These are phyloP conservation scores for Biscogniauxia mediterranea DNA, from an alignment of 2,329 filamentous ascomycete species.

Conservation along the genomic window DNA sequence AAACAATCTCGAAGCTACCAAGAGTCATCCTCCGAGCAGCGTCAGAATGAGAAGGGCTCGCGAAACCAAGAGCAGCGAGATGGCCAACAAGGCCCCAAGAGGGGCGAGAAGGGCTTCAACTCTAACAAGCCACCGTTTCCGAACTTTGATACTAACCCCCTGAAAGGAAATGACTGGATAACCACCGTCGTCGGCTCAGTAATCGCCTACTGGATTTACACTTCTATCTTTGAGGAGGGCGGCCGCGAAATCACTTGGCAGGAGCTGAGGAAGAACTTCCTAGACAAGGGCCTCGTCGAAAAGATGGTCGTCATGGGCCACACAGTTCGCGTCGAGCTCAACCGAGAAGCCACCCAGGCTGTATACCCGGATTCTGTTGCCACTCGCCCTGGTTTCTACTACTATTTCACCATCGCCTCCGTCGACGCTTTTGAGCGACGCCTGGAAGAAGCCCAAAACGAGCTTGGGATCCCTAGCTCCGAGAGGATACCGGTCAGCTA, in stretches of 20 bases:
- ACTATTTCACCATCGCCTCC: conserved; percentile 94
- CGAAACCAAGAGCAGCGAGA: conserved; percentile 11
- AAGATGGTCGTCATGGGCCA: conserved; percentile 81
- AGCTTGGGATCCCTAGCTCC: conserved; percentile 79
- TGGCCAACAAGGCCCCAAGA: conserved; percentile 8
- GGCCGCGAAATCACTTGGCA: conserved; percentile 90
- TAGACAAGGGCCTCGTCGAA: conserved; percentile 94
- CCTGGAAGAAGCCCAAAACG: conserved; percentile 82
- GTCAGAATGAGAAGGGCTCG: conserved; percentile 26
- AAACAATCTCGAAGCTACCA: conserved; percentile 13
- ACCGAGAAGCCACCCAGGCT: conserved; percentile 68
- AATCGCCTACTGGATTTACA: conserved; percentile 45
- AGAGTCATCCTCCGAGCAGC: conserved; percentile 12
- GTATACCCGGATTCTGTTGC: conserved; percentile 76
- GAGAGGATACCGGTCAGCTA: conserved; percentile 95
- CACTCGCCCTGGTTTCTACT: conserved; percentile 68
- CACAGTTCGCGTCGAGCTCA: conserved; percentile 75
- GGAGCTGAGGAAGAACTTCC: conserved; percentile 88
- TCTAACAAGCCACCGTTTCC: conserved; percentile 20
- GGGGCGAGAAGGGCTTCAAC: conserved; percentile 24
- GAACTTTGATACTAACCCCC: conserved; percentile 11
- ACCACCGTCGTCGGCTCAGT: conserved; percentile 52
- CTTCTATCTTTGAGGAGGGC: conserved; percentile 42
- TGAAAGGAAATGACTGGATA: conserved; percentile 33
- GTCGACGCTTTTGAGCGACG: conserved; percentile 89